A percentile compares a stretch with the other conserved stretches of the same genome.
phyloP scores from a whole-genome alignment of 257 asterid genomes.

The Perilla frutescens region DNA sequence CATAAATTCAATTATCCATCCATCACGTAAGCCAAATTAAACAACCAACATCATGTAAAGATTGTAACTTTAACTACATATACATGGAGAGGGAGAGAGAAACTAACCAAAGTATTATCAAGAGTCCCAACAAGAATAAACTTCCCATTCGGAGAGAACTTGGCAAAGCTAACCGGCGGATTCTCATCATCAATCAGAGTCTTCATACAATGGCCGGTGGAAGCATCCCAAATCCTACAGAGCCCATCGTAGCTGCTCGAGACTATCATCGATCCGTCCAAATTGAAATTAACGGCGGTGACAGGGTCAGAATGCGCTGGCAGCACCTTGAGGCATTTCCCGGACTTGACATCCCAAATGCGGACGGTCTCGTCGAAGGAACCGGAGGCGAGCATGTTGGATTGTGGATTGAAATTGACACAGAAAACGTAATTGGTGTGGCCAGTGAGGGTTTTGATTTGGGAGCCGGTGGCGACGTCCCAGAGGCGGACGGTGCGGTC shows the following conservation, averaged over 20 bases:
- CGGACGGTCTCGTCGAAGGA: constrained; percentile 92
- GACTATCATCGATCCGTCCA: constrained; percentile 84
- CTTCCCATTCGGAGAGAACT: constrained; percentile 93
- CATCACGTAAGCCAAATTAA: constrained; percentile 6
- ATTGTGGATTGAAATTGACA: constrained; percentile 79
- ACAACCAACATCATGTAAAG: constrained; percentile 17
- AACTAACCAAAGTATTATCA: constrained; percentile 82
- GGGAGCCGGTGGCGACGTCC: constrained; percentile 82
- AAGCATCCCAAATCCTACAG: constrained; percentile 96
- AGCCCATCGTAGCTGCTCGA: constrained; percentile 94
- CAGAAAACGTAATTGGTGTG: constrained; percentile 92
- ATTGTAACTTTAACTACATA: constrained; percentile 4
- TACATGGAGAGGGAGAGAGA: constrained; percentile 23
- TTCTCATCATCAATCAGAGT: constrained; percentile 93
- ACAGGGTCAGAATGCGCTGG: constrained; percentile 99
- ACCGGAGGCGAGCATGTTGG: constrained; percentile 86
- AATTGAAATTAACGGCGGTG: constrained; percentile 76
- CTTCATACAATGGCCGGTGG: constrained; percentile 96
- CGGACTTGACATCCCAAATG: constrained; percentile 92
- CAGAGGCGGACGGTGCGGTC: constrained; percentile 86
- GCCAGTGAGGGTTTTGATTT: constrained; percentile 76
- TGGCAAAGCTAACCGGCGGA: constrained; percentile 94
- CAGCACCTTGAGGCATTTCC: constrained; percentile 85
- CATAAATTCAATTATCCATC: neutral
- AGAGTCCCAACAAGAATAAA: constrained; percentile 89